These are phyloP conservation scores for Colletotrichum camelliae DNA, from an alignment of 2,329 filamentous ascomycete species.

Conservation along the genomic window DNA sequence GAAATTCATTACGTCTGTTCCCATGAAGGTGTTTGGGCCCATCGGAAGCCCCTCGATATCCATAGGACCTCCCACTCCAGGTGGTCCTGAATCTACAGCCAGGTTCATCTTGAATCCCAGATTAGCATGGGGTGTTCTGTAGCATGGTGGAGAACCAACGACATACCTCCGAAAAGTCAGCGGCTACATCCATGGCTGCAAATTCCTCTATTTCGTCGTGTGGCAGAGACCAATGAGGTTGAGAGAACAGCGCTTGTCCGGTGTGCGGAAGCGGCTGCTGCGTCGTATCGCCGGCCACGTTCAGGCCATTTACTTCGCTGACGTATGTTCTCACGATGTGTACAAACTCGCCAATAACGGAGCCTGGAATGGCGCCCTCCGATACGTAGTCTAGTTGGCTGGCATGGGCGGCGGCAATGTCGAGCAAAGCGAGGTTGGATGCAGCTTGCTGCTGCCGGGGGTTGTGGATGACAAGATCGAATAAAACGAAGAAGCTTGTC, in stretches of 20 bases:
- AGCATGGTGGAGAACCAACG: fast-evolving
- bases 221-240: neutral
- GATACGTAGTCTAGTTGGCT: conserved; percentile 43
- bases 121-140: neutral
- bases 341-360: conserved; percentile 41
- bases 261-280: neutral
- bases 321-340: conserved; percentile 46
- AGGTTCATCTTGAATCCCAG: neutral
- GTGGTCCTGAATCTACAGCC: neutral
- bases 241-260: neutral
- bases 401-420: conserved; percentile 45
- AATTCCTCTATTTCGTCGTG: neutral
- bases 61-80: conserved; percentile 9
- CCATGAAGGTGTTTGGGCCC: conserved; percentile 3
- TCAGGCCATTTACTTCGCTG: conserved; percentile 21
- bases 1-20: conserved; percentile 30
- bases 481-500: conserved; percentile 42
- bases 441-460: conserved; percentile 31
- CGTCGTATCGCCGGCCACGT: neutral
- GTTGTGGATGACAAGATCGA: conserved; percentile 44
- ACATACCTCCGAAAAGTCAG: neutral
- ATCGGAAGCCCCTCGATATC: conserved; percentile 8
- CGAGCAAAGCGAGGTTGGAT: conserved; percentile 42
- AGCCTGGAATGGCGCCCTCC: conserved; percentile 36
- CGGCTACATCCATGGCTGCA: neutral